Evolutionary conservation across 495 filamentous ascomycete genomes (phyloP).

Genomic region (Trichoderma virens): DNA sequence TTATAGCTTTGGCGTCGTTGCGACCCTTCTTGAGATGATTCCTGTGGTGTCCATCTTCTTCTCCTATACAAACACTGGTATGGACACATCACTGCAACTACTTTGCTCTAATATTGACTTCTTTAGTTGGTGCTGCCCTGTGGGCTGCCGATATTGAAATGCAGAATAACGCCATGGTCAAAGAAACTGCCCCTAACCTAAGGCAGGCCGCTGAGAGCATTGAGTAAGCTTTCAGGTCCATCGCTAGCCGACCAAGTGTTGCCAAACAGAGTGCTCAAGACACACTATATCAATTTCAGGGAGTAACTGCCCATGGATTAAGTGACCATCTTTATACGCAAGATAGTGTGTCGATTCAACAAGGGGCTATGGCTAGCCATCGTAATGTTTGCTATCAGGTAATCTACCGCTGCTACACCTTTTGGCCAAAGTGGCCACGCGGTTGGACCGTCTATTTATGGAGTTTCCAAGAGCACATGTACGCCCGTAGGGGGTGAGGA

Average conservation of each 20-base stretch:
- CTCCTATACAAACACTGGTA: slow-evolving; percentile 78
- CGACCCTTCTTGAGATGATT: slow-evolving; percentile 74
- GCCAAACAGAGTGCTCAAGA: not conserved
- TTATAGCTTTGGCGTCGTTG: slow-evolving; percentile 67
- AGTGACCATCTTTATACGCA: too few species aligned
- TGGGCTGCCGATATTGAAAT: slow-evolving; percentile 91
- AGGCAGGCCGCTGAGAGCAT: slow-evolving; percentile 48
- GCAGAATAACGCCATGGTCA: slow-evolving; percentile 37
- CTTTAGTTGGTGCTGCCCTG: slow-evolving; percentile 69
- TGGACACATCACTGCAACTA: slow-evolving; percentile 13
- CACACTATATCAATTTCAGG: too few species aligned
- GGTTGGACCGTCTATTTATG: not conserved
- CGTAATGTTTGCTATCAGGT: not conserved
- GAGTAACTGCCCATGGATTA: too few species aligned
- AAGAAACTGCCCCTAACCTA: slow-evolving; percentile 45
- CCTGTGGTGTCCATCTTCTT: slow-evolving; percentile 79
- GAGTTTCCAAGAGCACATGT: not conserved
- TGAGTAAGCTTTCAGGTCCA: slow-evolving; percentile 24
- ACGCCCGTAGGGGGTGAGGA: not conserved
- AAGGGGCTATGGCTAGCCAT: not conserved
- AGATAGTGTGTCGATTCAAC: too few species aligned
- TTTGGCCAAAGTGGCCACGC: not conserved
- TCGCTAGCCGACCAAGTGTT: not conserved
- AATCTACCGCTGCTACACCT: not conserved
- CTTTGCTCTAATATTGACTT: slow-evolving; percentile 17